Evolutionary conservation across 148 eudicot genomes (phyloP), one percentile per base, ranked within the genome.

Genomic region (Talinum fruticosum): DNA sequence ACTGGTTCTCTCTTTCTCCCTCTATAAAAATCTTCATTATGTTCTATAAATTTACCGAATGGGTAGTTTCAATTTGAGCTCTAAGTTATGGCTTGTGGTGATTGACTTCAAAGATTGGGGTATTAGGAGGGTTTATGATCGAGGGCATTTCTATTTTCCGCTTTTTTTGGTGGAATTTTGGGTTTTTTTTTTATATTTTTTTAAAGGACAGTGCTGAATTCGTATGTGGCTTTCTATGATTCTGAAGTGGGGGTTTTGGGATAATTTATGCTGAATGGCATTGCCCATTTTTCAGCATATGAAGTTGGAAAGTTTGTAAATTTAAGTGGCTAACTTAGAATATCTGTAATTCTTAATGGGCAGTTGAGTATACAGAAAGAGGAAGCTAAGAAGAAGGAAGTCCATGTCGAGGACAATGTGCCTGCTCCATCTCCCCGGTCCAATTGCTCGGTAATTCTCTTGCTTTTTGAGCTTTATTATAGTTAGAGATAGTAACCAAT

Each of bases 331-430:
- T 41, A 28, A 37, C 66, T 38, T 16, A 6, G 49, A 64, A 18
- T n/a, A 3, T 71, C 61, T 51, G 77, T 73, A 37, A 65, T 82
- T 77, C 76, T 32, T 6, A 14, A n/a, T 77, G 69, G 68, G 73
- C 85, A 95, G 99, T 77, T 91, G 88, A 91, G 84, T 85, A 93
- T 96, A 81, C 97, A 93, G 75, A 96, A 96, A 80, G 99, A 96
- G 87, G 99, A 96, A 81, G 97, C 99, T 69, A 96, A 96, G 89
- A 96, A 96, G 90, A 96, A 90, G 79, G 97, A 93, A 80, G 86
- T 96, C 57, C 96, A 85, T 57, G 80, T 96, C 23, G 99, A 96
- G 84, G 97, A 96, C n/a, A 96, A 96, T 84, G 97, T 89, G 75
- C 88, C 97, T 21, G 88, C 89, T 1, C 99, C 99, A 3, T 91